A percentile compares a stretch with the other conserved stretches of the same genome.
Evolutionary conservation across 2,329 filamentous ascomycete species (phyloP).

Genomic region (Calonectria ilicicola): DNA sequence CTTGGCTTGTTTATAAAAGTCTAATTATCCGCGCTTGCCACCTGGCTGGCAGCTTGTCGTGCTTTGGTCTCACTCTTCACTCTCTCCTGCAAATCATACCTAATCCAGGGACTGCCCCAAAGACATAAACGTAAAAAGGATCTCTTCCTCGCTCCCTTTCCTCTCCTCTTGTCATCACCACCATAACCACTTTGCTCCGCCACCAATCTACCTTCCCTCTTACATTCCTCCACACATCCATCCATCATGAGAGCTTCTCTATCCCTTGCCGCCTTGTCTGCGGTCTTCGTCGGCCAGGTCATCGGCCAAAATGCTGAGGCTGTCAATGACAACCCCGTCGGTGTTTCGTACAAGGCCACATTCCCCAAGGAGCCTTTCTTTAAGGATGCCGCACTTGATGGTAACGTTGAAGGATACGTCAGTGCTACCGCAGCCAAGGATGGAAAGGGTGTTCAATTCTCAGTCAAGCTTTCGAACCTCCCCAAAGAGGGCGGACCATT

Average conservation of each 20-base stretch:
- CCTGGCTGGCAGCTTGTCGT: neutral
- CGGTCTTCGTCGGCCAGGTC: constrained; percentile 44
- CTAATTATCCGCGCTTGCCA: constrained; percentile 15
- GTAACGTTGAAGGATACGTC: constrained; percentile 68
- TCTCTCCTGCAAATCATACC: neutral
- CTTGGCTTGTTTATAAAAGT: neutral
- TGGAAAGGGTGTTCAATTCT: constrained; percentile 67
- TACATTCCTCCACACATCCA: neutral
- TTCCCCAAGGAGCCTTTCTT: constrained; percentile 67
- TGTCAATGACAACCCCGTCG: constrained; percentile 67
- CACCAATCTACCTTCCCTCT: neutral
- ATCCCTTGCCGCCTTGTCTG: constrained; percentile 42
- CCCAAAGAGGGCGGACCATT: constrained; percentile 70
- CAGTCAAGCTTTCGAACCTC: constrained; percentile 68
- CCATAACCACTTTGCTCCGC: neutral
- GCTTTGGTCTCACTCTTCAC: neutral
- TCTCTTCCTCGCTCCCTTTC: neutral
- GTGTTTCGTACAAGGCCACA: constrained; percentile 65
- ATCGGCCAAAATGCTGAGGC: constrained; percentile 59
- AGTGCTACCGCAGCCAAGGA: constrained; percentile 57
- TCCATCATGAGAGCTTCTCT: constrained; percentile 38
- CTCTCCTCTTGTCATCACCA: neutral
- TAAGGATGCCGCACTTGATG: constrained; percentile 57
- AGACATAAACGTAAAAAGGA: neutral
- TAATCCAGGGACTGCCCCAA: neutral